Percentiles rank a stretch among this genome's conserved stretches.
phyloP scores from a whole-genome alignment of 768 basidiomycete species.

The Butyriboletus loyo region DNA sequence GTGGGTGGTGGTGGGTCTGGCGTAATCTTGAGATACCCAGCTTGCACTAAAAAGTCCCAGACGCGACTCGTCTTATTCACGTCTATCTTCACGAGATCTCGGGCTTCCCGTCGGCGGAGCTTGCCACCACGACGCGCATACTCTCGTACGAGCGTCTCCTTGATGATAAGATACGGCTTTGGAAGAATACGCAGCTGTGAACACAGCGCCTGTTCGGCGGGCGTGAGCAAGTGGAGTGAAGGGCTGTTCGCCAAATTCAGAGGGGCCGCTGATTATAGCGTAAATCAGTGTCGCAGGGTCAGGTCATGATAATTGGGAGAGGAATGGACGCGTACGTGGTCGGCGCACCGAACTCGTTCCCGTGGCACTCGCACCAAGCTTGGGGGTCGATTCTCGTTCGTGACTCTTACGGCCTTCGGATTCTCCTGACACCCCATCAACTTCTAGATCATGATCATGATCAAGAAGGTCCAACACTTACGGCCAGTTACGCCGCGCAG shows the following conservation, averaged over 20 bases:
- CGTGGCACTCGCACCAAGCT: constrained; percentile 35
- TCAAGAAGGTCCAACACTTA: constrained; percentile 46
- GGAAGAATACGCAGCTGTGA: constrained; percentile 88
- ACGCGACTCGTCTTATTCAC: constrained; percentile 90
- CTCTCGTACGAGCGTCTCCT: constrained; percentile 91
- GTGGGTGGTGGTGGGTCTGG: constrained; percentile 42
- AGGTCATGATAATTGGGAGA: background rate
- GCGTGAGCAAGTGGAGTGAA: constrained; percentile 84
- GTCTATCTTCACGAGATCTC: constrained; percentile 89
- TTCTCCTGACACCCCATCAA: constrained; percentile 30
- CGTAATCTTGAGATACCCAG: constrained; percentile 75
- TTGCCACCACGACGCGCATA: constrained; percentile 88
- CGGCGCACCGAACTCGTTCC: constrained; percentile 40
- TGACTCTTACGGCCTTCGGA: constrained; percentile 54
- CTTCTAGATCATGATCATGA: background rate
- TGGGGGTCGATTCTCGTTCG: constrained; percentile 61
- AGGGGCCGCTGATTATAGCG: constrained; percentile 44
- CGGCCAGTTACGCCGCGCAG: constrained; percentile 47
- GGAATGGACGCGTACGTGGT: constrained; percentile 38
- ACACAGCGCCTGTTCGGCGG: constrained; percentile 85
- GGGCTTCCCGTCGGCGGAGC: constrained; percentile 82
- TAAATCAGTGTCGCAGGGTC: background rate
- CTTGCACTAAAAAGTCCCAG: constrained; percentile 90
- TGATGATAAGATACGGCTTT: constrained; percentile 93
- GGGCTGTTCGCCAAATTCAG: constrained; percentile 91